Base-by-base conservation (phyloP, 495 filamentous ascomycete species). In the Podospora comata region DNA sequence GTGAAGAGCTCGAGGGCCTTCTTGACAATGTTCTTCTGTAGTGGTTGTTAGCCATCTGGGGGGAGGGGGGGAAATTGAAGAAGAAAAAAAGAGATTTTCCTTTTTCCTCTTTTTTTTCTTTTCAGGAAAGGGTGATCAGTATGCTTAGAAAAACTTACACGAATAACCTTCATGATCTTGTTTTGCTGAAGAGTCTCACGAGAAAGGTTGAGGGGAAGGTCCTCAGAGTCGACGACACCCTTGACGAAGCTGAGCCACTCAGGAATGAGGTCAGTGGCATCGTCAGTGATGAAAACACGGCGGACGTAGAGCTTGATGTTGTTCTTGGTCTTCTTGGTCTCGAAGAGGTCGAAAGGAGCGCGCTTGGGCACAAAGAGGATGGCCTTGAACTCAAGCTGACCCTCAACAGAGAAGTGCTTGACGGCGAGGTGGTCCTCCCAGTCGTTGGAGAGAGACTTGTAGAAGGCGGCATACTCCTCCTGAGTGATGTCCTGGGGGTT, bases 131-230 rank as follows among this genome's bases (percentile, higher is more conserved):
- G 30, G 7, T 32, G 4, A 32, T 4, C 30, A 32, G 4, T 32
- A 48, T 13, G 39, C 23, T 11, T 16, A 48, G 9, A 11, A 48
- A 13, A 5, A 48, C 39, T 48, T 48, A 48, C 39, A 3, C 92
- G 94, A 89, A 99, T 99, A 78, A 99, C 95, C 89, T 99, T 99
- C 95, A 99, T 97, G 86, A 99, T 99, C 92, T 98, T 98, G 91
- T 98, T 98, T 87, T 98, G 96, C 85, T 99, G 95, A 61, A 99
- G 92, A 67, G 96, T 98, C 89, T 99, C 95, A 89, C 95, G 96
- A 80, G 96, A 98, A 83, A 99, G 83, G 88, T 99, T 99, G 76
- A 99, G 89, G 68, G 95, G 95, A 48, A 99, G 91, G 83, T 99
- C 95, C 87, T 99, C 95, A 70, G 95, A 99, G 84, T 99, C 95